A percentile compares a stretch with the other conserved stretches of the same genome.
These are phyloP conservation scores for Omphalea diandra DNA, from an alignment of 441 rosid species.

Conservation along the genomic window DNA sequence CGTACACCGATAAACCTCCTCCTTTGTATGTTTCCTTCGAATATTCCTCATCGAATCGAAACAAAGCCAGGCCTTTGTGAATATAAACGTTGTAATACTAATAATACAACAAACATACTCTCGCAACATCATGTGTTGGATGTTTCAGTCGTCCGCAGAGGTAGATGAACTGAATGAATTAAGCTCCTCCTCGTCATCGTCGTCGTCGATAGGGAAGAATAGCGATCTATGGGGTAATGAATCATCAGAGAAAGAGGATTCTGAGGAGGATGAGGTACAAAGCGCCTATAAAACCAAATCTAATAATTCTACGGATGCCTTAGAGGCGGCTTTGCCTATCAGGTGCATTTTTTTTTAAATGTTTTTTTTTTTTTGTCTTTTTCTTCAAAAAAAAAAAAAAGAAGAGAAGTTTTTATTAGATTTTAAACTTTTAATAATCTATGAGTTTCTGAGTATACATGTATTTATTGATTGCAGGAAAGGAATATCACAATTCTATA, in stretches of 20 bases:
- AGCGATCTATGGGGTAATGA: slow-evolving; percentile 40
- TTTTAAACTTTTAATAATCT: too few species aligned
- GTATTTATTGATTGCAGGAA: slow-evolving; percentile 5
- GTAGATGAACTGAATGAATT: slow-evolving; percentile 32
- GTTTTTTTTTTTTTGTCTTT: background rate
- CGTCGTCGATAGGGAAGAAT: slow-evolving; percentile 64
- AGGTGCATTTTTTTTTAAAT: slow-evolving; percentile 11
- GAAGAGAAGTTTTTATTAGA: too few species aligned
- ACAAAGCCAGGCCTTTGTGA: too few species aligned
- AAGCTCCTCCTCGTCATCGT: slow-evolving; percentile 35
- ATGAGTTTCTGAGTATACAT: too few species aligned
- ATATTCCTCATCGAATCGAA: too few species aligned
- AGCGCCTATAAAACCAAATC: slow-evolving; percentile 50
- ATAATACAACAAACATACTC: too few species aligned
- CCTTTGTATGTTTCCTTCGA: too few species aligned
- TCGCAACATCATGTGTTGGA: background rate
- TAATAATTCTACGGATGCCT: slow-evolving; percentile 50
- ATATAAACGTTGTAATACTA: too few species aligned
- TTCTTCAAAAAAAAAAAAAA: too few species aligned
- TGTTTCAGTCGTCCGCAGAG: slow-evolving; percentile 13
- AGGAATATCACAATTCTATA: slow-evolving; percentile 71
- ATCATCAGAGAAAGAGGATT: slow-evolving; percentile 38
- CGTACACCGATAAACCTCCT: too few species aligned
- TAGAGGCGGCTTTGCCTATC: slow-evolving; percentile 62
- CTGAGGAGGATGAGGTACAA: slow-evolving; percentile 58